Evolutionary conservation across 2,329 filamentous ascomycete species (phyloP).

Genomic region (Penicillium fuscoglaucum): DNA sequence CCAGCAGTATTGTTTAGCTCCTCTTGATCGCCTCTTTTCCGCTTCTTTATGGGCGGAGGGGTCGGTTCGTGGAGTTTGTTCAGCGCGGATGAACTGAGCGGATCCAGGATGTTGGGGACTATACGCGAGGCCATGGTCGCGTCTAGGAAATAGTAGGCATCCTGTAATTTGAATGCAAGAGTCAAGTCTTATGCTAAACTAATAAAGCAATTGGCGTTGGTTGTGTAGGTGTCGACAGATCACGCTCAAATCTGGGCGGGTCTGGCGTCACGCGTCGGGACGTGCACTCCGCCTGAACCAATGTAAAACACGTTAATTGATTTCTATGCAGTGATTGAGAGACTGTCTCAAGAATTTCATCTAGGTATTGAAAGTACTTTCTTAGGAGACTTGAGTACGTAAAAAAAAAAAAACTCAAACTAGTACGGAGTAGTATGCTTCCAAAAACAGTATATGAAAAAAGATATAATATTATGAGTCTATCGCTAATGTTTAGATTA

Average conservation of each 20-base stretch:
- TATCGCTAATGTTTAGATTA: conserved; percentile 44
- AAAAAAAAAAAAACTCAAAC: background rate
- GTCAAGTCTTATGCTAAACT: conserved; percentile 11
- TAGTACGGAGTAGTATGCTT: background rate
- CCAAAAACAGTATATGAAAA: background rate
- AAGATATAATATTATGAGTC: conserved; percentile 23
- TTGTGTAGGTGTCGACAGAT: conserved; percentile 9
- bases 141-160: conserved; percentile 27
- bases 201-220: conserved; percentile 7
- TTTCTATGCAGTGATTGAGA: background rate
- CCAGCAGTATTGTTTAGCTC: conserved; percentile 19
- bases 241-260: conserved; percentile 16
- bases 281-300: conserved; percentile 12
- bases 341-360: background rate
- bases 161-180: conserved; percentile 10
- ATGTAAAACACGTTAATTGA: background rate
- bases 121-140: conserved; percentile 41
- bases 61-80: conserved; percentile 32
- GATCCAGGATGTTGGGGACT: conserved; percentile 34
- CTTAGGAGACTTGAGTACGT: background rate
- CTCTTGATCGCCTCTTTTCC: conserved; percentile 29
- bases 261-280: conserved; percentile 32
- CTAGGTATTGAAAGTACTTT: background rate
- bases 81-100: conserved; percentile 34
- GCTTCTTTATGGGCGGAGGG: conserved; percentile 35